These are phyloP conservation scores for Pythium phragmitis DNA, from an alignment of 352 stramenopile genomes.

Conservation along the genomic window DNA sequence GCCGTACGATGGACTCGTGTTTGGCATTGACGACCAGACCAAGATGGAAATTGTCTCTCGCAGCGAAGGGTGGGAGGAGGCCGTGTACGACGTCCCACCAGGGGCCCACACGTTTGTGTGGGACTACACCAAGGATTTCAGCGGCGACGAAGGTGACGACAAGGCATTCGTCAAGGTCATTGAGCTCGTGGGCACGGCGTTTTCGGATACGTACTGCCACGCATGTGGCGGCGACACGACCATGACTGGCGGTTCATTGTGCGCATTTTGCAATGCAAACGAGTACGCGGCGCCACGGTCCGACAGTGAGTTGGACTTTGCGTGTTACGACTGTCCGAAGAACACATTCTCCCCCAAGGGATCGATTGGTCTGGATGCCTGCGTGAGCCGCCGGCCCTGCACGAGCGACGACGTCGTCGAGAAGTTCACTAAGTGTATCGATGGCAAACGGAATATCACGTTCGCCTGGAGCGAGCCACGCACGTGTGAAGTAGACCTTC, in stretches of 20 bases:
- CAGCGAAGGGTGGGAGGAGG: conserved; percentile 72
- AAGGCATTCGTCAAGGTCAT: conserved; percentile 76
- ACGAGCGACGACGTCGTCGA: conserved; percentile 59
- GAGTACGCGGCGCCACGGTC: conserved; percentile 72
- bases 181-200: conserved; percentile 80
- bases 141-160: conserved; percentile 65
- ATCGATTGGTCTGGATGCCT: conserved; percentile 70
- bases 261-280: conserved; percentile 74
- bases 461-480: conserved; percentile 67
- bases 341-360: conserved; percentile 67
- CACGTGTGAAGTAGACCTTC: conserved; percentile 54
- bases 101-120: conserved; percentile 73
- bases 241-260: conserved; percentile 71
- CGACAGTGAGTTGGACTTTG: conserved; percentile 75
- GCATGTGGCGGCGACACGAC: conserved; percentile 77
- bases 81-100: conserved; percentile 44
- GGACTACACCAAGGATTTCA: conserved; percentile 83
- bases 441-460: conserved; percentile 53
- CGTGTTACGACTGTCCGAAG: conserved; percentile 62
- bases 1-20: conserved; percentile 75
- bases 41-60: conserved; percentile 53
- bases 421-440: conserved; percentile 53
- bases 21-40: conserved; percentile 68
- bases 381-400: conserved; percentile 62
- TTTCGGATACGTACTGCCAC: conserved; percentile 69